Evolutionary conservation across 345 rosid species (phyloP), one percentile per base, ranked within the genome.

Genomic region (Hevea brasiliensis): DNA sequence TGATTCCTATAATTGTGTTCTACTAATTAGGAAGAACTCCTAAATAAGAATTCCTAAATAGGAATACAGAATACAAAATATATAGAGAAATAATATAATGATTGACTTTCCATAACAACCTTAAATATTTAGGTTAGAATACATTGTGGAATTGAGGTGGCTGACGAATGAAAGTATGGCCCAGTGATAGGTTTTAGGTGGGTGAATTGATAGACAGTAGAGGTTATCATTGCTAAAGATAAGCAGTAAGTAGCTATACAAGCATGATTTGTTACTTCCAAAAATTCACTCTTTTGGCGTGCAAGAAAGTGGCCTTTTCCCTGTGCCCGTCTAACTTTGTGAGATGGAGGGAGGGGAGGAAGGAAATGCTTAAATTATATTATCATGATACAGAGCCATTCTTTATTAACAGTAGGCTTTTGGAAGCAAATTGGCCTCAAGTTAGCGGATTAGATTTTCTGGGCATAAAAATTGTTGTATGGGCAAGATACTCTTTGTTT

Each of bases 111-210:
- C n/a, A n/a, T n/a, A 24, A 18, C 7, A 37, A 32, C 37, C 37
- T 32, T 32, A 32, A 32, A n/a, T 60, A 6, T 35, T 69, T 40
- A 42, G 73, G 7, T 70, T 56, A 53, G n/a, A 70, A 17, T 56
- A 40, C 40, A 21, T 13, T 32, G 44, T 68, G 42, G n/a, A 47
- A 32, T 67, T 32, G 44, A 51, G 35, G 32, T 17, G 60, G 47
- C 71, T 66, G 70, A 32, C 26, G 40, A 66, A 27, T 51, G 27
- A 64, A 23, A 56, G n/a, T 20, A 50, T 20, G 42, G 70, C 20
- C 13, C 48, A 18, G 24, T 20, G 15, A 29, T 27, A 48, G 40
- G 70, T 29, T 50, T 24, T 47, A 27, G 70, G 24, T 8, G 17
- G 24, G 42, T n/a, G 20, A n/a, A 14, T 44, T 65, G 54, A 7